phyloP scores from a whole-genome alignment of 768 basidiomycete genomes.

The Mycena indigotica region DNA sequence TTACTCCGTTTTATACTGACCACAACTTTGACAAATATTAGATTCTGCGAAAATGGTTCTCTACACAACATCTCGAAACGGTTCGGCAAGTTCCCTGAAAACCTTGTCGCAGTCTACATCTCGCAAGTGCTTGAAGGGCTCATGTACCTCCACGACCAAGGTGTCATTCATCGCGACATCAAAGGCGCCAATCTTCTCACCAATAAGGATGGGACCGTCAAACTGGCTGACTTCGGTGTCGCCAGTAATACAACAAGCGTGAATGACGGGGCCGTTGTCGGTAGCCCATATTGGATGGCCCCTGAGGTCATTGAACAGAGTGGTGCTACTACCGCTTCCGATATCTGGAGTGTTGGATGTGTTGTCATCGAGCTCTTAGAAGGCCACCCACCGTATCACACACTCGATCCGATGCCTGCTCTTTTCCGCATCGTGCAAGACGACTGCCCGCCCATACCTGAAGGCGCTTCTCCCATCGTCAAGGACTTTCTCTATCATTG shows the following conservation, averaged over 20 bases:
- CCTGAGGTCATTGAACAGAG: constrained; percentile 99
- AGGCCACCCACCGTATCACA: constrained; percentile 93
- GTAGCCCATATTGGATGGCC: constrained; percentile 99
- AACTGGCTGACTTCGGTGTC: constrained; percentile 99
- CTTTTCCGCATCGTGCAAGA: constrained; percentile 98
- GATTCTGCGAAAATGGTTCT: constrained; percentile 98
- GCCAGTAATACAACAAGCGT: constrained; percentile 77
- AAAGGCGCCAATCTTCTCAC: constrained; percentile 99
- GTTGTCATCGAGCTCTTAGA: constrained; percentile 95
- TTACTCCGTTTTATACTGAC: background rate
- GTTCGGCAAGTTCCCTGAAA: constrained; percentile 98
- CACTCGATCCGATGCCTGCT: constrained; percentile 96
- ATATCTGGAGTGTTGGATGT: constrained; percentile 98
- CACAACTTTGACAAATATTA: constrained; percentile 27
- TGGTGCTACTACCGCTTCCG: constrained; percentile 94
- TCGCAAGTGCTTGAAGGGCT: constrained; percentile 95
- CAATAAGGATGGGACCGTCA: constrained; percentile 97
- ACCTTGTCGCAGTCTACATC: constrained; percentile 93
- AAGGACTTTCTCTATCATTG: constrained; percentile 97
- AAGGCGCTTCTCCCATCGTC: constrained; percentile 91
- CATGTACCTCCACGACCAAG: constrained; percentile 97
- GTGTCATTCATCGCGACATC: constrained; percentile 98
- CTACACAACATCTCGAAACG: constrained; percentile 93
- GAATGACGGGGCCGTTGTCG: constrained; percentile 90
- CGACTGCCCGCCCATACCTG: constrained; percentile 94